These are phyloP conservation scores for Gliomastix tumulicola DNA, from an alignment of 2,329 filamentous ascomycete genomes.

Conservation along the genomic window DNA sequence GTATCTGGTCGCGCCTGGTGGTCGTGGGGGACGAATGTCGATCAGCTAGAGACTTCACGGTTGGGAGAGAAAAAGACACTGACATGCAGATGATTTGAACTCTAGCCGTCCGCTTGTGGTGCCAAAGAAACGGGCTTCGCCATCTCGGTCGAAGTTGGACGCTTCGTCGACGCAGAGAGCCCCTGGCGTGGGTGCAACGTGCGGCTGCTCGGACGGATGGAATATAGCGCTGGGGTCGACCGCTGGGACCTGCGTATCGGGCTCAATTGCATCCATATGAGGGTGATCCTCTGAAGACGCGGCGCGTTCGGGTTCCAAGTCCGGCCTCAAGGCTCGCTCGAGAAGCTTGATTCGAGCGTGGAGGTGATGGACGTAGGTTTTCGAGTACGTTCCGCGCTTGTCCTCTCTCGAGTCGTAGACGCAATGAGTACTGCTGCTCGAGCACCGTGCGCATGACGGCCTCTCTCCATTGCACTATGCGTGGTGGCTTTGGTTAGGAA, in stretches of 20 bases:
- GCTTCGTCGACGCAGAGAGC: not conserved
- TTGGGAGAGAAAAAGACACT: not conserved
- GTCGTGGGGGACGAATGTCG: not conserved
- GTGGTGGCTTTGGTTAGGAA: not conserved
- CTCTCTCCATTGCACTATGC: not conserved
- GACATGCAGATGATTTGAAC: not conserved
- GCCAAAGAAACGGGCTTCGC: not conserved
- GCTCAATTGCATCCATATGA: no score
- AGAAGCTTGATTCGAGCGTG: not conserved
- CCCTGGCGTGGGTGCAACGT: no score
- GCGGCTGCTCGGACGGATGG: no score
- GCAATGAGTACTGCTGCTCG: not conserved
- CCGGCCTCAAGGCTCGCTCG: not conserved
- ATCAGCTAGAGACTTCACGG: not conserved
- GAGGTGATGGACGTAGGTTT: not conserved
- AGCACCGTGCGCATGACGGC: not conserved
- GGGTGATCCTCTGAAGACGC: no score
- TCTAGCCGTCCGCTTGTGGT: not conserved
- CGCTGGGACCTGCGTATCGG: not conserved
- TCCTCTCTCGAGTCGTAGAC: not conserved
- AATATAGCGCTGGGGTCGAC: not conserved
- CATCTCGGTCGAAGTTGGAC: not conserved
- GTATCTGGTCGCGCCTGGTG: not conserved
- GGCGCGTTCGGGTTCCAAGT: not conserved
- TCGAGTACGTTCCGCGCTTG: not conserved